Evolutionary conservation across 208 protist species (phyloP), one percentile per base, ranked within the genome.

Genomic region (Vickermania spadyakhi): DNA sequence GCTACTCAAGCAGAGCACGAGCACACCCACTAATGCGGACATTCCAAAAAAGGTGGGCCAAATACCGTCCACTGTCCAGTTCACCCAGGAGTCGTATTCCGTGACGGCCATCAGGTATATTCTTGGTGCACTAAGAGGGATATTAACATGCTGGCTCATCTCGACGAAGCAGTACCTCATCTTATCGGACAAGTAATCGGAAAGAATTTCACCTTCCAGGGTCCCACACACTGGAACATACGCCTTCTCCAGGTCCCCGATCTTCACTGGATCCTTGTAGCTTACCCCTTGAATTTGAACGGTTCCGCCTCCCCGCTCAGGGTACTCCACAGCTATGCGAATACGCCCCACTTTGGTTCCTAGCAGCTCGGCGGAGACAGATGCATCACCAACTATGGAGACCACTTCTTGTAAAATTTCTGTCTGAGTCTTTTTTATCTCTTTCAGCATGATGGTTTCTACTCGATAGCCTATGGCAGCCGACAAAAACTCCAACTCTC

Each of bases 311-410:
- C 36, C 36, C 11, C 36, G 36, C 11, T 45, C 36, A n/a, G 36
- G 51, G 51, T 55, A 55, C 51, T 55, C 51, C 13, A 7, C 26
- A 5, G 51, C 51, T 22, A 55, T 5, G 5, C 51, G 51, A 55
- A 55, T 22, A 28, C 51, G 13, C 21, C 51, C 51, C 51, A 22
- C 13, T 7, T 7, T 28, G 25, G 51, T 18, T 5, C 51, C 13
- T 7, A 55, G 21, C 21, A 55, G 5, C 51, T 26, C 26, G 51
- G 25, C 51, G 11, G 21, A 28, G 25, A 7, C 21, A 7, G 51
- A 55, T 23, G 25, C 25, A 27, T 55, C 25, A 23, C 5, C 26
- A 7, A 23, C 21, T 26, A 27, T 27, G 25, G 25, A 28, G 11
- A 22, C 21, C n/a, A 55, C 7, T 26, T 22, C 5, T 22, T 55